Conservation (phyloP, 1,284 basidiomycete species). For the Ceratobasidium sp. region DNA sequence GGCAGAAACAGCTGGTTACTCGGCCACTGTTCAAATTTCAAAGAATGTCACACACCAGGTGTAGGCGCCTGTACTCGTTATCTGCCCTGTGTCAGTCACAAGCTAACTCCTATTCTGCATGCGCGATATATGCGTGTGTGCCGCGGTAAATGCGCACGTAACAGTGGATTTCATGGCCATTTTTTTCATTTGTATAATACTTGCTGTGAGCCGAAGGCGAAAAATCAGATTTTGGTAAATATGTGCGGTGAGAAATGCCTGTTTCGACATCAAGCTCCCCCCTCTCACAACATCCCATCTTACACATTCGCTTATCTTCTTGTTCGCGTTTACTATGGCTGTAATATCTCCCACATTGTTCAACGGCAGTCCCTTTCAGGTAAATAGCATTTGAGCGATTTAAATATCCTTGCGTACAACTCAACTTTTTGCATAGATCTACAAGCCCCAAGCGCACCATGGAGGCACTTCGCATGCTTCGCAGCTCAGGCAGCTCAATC, state of each 20-base stretch:
- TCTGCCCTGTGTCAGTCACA: constrained; percentile 1
- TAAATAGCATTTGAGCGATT: background rate
- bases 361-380: background rate
- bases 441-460: background rate
- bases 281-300: background rate
- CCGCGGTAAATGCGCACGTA: background rate
- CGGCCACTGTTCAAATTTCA: constrained; percentile 4
- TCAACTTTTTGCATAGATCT: background rate
- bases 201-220: background rate
- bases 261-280: background rate
- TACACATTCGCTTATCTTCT: background rate
- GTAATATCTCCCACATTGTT: background rate
- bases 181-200: too few relatives aligned
- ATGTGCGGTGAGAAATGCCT: background rate
- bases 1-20: background rate
- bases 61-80: background rate
- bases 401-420: background rate
- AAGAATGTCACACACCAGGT: background rate
- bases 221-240: background rate
- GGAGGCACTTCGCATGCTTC: background rate
- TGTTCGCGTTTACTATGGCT: background rate
- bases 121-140: background rate
- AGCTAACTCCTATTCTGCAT: background rate
- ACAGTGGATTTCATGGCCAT: background rate
- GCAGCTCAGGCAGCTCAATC: background rate